Conservation (phyloP, 257 asterid genomes). For the Sherardia arvensis region DNA sequence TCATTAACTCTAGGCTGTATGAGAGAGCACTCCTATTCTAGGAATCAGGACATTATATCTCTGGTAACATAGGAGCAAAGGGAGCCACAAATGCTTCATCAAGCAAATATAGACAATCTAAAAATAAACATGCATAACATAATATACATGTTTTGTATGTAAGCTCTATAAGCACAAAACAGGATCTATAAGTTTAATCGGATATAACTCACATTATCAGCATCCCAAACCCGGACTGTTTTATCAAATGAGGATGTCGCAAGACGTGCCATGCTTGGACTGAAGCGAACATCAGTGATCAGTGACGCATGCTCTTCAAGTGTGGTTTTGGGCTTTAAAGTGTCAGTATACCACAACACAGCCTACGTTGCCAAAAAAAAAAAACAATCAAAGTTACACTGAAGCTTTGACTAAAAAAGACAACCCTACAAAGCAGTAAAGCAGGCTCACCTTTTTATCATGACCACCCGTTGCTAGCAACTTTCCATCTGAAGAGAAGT, state of each 20-base stretch:
- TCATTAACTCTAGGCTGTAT: too few relatives aligned
- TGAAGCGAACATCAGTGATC: conserved; percentile 90
- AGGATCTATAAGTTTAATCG: too few relatives aligned
- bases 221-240: conserved; percentile 97
- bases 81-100: neutral
- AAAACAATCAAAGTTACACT: neutral
- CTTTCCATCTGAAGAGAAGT: conserved; percentile 95
- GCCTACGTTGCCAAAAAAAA: conserved; percentile 44
- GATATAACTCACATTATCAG: conserved; percentile 56
- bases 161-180: neutral
- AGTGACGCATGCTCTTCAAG: conserved; percentile 82
- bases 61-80: neutral
- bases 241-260: conserved; percentile 96
- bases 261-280: conserved; percentile 96
- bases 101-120: neutral
- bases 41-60: neutral
- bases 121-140: neutral
- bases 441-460: conserved; percentile 67
- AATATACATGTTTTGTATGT: neutral
- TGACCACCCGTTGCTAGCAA: conserved; percentile 96
- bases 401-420: neutral
- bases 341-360: conserved; percentile 72
- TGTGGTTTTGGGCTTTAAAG: conserved; percentile 64
- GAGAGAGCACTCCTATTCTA: neutral
- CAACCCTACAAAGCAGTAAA: neutral